Percentiles rank a stretch among this genome's conserved stretches.
Conservation (phyloP, 352 stramenopile species). For the Pythium rhizo-oryzae region DNA sequence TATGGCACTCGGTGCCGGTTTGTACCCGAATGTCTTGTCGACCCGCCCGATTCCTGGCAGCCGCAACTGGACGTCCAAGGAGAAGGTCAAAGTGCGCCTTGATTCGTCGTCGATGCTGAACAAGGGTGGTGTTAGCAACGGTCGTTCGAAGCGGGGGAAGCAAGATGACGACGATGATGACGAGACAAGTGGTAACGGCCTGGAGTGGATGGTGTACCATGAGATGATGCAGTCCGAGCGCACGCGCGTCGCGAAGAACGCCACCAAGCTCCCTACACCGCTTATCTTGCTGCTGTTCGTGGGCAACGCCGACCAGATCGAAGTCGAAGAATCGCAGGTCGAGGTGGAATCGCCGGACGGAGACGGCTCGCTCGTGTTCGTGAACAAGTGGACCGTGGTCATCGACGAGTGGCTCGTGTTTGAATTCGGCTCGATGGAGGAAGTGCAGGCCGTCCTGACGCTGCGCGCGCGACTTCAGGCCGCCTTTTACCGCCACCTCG, state of each 20-base stretch:
- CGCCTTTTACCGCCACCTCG: conserved; percentile 68
- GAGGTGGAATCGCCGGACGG: conserved; percentile 24
- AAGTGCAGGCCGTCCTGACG: conserved; percentile 48
- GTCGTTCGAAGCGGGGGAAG: conserved; percentile 19
- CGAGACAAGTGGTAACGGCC: conserved; percentile 25
- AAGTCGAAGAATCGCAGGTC: conserved; percentile 36
- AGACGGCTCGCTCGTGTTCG: conserved; percentile 31
- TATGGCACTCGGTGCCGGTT: conserved; percentile 63
- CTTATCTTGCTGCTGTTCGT: conserved; percentile 68
- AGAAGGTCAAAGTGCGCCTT: conserved; percentile 83
- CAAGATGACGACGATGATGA: conserved; percentile 29
- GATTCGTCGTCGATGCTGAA: conserved; percentile 58
- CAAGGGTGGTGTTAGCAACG: conserved; percentile 22
- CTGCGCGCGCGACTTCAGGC: conserved; percentile 62
- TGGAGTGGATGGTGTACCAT: conserved; percentile 82
- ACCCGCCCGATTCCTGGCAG: conserved; percentile 36
- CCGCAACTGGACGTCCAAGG: conserved; percentile 77
- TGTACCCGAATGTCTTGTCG: conserved; percentile 82
- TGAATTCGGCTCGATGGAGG: conserved; percentile 42
- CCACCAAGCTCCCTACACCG: conserved; percentile 62
- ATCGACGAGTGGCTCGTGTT: conserved; percentile 83
- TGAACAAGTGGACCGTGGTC: conserved; percentile 53
- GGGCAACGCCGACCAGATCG: conserved; percentile 38
- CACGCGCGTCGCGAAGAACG: conserved; percentile 68
- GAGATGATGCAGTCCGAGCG: conserved; percentile 86